phyloP scores from a whole-genome alignment of 2,329 filamentous ascomycete genomes.

The Ramularia endophylla region DNA sequence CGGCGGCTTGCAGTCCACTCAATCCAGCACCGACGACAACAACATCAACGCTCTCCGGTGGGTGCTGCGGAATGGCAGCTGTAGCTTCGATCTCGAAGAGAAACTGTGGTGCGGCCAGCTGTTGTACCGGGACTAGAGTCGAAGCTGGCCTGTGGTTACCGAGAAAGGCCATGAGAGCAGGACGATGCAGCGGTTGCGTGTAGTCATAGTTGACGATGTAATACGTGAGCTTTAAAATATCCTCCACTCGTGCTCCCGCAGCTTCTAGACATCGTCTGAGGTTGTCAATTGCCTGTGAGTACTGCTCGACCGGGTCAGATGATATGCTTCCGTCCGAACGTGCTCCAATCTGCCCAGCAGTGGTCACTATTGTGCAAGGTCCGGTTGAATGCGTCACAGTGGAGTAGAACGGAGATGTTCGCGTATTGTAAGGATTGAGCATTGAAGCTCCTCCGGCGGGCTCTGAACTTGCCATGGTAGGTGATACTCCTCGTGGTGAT shows the following conservation, averaged over 20 bases:
- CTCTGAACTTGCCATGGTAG: too few species aligned
- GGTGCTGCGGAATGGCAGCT: conserved; percentile 16
- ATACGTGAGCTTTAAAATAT: conserved; percentile 23
- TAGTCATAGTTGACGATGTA: conserved; percentile 25
- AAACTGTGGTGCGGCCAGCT: conserved; percentile 22
- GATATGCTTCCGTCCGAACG: conserved; percentile 19
- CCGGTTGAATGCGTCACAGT: conserved; percentile 12
- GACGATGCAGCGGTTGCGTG: conserved; percentile 17
- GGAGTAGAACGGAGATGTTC: conserved; percentile 17
- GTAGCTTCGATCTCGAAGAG: conserved; percentile 25
- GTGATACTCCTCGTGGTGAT: too few species aligned
- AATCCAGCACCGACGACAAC: conserved; percentile 31
- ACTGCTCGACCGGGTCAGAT: conserved; percentile 18
- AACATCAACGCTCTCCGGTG: conserved; percentile 22
- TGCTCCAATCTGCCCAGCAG: conserved; percentile 22
- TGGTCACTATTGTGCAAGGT: conserved; percentile 14
- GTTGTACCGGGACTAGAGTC: conserved; percentile 21
- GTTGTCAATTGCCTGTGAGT: conserved; percentile 19
- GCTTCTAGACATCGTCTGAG: conserved; percentile 20
- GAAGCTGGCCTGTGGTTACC: conserved; percentile 21
- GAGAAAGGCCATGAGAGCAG: conserved; percentile 19
- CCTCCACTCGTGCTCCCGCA: conserved; percentile 18
- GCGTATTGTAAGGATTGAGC: conserved; percentile 12
- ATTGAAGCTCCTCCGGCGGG: not conserved
- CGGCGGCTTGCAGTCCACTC: conserved; percentile 27